These are phyloP conservation scores for Aureobasidium lini DNA, from an alignment of 2,329 filamentous ascomycete genomes.

Conservation along the genomic window DNA sequence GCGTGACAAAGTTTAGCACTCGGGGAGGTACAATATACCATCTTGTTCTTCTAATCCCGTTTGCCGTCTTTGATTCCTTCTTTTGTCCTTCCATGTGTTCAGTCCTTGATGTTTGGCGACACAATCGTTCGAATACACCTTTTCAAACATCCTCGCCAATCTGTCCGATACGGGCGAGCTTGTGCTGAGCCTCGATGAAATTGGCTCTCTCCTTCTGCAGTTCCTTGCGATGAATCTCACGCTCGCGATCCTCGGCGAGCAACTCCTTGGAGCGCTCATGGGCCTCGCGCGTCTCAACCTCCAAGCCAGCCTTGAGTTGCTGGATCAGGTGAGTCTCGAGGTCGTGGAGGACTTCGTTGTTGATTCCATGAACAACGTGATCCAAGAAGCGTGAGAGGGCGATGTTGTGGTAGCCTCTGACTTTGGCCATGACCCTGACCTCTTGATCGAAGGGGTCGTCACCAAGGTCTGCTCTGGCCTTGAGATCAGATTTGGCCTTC, in stretches of 20 bases:
- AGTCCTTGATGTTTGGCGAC: too few relatives aligned
- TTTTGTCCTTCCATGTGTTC: too few relatives aligned
- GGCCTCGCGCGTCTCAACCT: conserved; percentile 15
- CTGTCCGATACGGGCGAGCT: conserved; percentile 12
- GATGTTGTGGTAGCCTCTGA: conserved; percentile 62
- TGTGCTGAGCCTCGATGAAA: conserved; percentile 10
- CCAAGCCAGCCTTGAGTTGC: conserved; percentile 20
- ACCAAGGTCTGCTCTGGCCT: conserved; percentile 36
- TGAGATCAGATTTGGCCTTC: conserved; percentile 23
- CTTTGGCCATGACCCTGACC: conserved; percentile 54
- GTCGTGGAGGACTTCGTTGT: conserved; percentile 28
- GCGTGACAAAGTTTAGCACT: too few relatives aligned
- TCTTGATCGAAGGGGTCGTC: conserved; percentile 54
- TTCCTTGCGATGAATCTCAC: conserved; percentile 18
- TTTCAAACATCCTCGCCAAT: not conserved
- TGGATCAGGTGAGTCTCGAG: conserved; percentile 5
- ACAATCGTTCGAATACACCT: too few relatives aligned
- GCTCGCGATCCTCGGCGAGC: conserved; percentile 28
- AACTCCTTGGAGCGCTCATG: conserved; percentile 21
- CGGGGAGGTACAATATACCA: too few relatives aligned
- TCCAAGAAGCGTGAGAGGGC: conserved; percentile 60
- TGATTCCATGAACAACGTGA: conserved; percentile 32
- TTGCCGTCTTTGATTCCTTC: too few relatives aligned
- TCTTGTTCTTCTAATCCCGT: too few relatives aligned
- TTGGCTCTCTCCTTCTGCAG: conserved; percentile 15